These are phyloP conservation scores for Sporothrix inflata DNA, from an alignment of 2,329 filamentous ascomycete species.

Conservation along the genomic window DNA sequence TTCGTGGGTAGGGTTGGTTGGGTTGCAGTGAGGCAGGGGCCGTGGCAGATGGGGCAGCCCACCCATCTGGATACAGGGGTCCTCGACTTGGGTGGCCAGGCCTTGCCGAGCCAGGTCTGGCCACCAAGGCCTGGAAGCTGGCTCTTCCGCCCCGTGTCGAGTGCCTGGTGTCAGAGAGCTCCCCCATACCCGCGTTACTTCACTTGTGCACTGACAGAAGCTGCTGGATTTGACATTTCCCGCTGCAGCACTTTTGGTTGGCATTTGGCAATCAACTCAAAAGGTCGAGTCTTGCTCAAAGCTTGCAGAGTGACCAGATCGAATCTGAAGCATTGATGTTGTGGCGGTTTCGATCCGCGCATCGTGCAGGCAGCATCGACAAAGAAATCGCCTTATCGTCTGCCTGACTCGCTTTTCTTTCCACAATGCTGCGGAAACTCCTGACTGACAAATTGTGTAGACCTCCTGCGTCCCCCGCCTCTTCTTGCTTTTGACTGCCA, in stretches of 20 bases:
- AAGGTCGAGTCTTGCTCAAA: not conserved
- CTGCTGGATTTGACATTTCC: not conserved
- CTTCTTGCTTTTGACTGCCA: slow-evolving; percentile 1
- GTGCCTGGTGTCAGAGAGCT: not conserved
- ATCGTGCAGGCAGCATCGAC: not conserved
- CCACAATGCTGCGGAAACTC: not conserved
- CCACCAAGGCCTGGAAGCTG: not conserved
- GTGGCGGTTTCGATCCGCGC: not conserved
- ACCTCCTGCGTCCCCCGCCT: not conserved
- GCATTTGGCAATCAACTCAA: not conserved
- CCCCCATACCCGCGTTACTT: not conserved
- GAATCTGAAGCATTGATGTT: not conserved
- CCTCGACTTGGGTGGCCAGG: not conserved
- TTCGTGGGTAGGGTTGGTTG: not conserved
- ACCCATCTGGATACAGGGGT: not conserved
- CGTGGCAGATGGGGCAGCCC: not conserved
- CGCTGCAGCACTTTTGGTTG: not conserved
- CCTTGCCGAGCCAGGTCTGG: not conserved
- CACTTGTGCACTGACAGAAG: not conserved
- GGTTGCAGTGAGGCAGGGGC: slow-evolving; percentile 16
- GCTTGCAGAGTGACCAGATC: not conserved
- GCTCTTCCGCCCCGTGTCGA: slow-evolving; percentile 1
- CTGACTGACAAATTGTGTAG: not conserved
- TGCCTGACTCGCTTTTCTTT: not conserved
- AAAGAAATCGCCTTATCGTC: not conserved